These are phyloP conservation scores for Boehmeria nivea DNA, from an alignment of 306 rosid species.

Conservation along the genomic window DNA sequence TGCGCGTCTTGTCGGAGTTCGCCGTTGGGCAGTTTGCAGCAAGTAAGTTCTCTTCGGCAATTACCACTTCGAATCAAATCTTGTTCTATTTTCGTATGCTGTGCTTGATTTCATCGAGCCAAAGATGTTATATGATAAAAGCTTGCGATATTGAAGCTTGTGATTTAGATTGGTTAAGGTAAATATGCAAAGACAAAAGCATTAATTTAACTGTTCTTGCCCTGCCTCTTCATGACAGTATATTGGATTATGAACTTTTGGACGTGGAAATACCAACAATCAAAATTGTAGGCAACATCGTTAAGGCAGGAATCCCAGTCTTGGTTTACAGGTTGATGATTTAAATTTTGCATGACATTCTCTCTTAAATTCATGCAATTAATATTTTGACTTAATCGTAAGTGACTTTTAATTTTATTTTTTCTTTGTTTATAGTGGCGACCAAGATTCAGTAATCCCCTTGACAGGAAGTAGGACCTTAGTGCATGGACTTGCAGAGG, in stretches of 20 bases:
- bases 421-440: constrained; percentile 51
- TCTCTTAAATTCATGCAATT: no score
- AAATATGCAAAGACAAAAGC: no score
- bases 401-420: background rate
- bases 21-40: constrained; percentile 87
- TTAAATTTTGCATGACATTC: background rate
- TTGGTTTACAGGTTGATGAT: constrained; percentile 71
- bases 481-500: constrained; percentile 61
- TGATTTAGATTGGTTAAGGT: no score
- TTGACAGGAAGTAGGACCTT: constrained; percentile 83
- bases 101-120: no score
- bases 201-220: background rate
- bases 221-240: constrained; percentile 28
- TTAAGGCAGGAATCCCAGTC: constrained; percentile 72
- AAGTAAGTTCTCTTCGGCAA: constrained; percentile 41
- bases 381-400: no score
- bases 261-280: constrained; percentile 86
- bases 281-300: constrained; percentile 51
- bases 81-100: no score
- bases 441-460: constrained; percentile 97
- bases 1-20: constrained; percentile 73
- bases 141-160: no score
- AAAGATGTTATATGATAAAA: background rate
- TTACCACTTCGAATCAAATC: no score
- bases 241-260: constrained; percentile 62